Base-by-base conservation (phyloP, 495 filamentous ascomycete species). In the Apodospora peruviana region DNA sequence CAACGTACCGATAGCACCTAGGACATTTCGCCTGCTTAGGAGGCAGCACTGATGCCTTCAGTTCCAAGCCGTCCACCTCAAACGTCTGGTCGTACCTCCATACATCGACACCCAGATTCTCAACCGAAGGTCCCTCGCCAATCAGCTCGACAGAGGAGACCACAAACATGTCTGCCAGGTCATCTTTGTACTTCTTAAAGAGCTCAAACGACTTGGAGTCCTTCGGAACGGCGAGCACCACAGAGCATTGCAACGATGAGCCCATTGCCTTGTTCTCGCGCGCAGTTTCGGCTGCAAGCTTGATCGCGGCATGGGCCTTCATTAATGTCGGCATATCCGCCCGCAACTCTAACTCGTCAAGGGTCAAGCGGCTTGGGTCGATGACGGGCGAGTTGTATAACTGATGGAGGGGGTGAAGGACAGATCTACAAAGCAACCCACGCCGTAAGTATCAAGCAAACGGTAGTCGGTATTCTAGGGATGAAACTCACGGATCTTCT, bases 1-100 rank as follows among this genome's bases (percentile, higher is more conserved):
- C 75, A 17, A 81, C 76, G 68, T 85, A 95, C 47, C 85, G 80
- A 93, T 93, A 96, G 69, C 93, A 96, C 38, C 91, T 77, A 2
- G 79, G 74, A 57, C 91, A 97, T 60, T 97, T 97, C 37, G 53
- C 51, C 3, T 79, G 70, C 50, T 71, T 71, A 0, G 90, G 82
- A n/a, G 83, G 80, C 34, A 81, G 67, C 10, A 95, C 84, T 61
- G 80, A 66, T 11, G 81, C 85, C 1, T 48, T 70, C 44, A 75
- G 77, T 37, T 60, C 66, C 2, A 60, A 43, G 18, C 73, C 76
- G 34, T 56, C 66, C 2, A 79, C 58, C 39, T 82, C 76, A 45
- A 86, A 80, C 20, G 73, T 65, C 19, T 74, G 68, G 20, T 59
- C 61, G 51, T 79, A 84, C 34, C 68, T 71, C 80, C 82, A 88